A percentile compares a stretch with the other conserved stretches of the same genome.
These are phyloP conservation scores for Fusarium sp. DNA, from an alignment of 2,329 filamentous ascomycete species.

Conservation along the genomic window DNA sequence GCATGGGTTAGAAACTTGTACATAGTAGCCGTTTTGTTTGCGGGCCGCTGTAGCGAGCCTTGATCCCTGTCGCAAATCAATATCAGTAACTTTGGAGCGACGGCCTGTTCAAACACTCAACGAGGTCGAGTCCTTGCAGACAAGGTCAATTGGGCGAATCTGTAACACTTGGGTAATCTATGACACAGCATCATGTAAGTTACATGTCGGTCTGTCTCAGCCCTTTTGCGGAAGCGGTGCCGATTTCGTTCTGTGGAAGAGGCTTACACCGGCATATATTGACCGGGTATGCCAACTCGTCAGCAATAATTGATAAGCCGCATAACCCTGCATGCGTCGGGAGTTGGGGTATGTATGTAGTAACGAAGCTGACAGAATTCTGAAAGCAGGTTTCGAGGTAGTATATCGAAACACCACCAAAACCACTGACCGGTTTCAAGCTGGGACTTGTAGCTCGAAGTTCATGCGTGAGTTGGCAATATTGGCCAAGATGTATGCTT, in stretches of 20 bases:
- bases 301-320: slow-evolving; percentile 34
- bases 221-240: slow-evolving; percentile 25
- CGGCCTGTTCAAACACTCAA: slow-evolving; percentile 1
- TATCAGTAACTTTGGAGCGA: not conserved
- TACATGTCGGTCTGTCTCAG: slow-evolving; percentile 28
- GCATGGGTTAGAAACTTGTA: slow-evolving; percentile 19
- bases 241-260: slow-evolving; percentile 37
- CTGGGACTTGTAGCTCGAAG: slow-evolving; percentile 5
- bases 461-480: slow-evolving; percentile 10
- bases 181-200: slow-evolving; percentile 27
- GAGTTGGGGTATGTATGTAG: slow-evolving; percentile 12
- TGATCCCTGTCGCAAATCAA: slow-evolving; percentile 29
- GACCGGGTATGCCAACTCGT: slow-evolving; percentile 32
- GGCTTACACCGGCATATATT: slow-evolving; percentile 25
- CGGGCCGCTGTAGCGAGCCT: slow-evolving; percentile 8
- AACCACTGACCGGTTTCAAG: slow-evolving; percentile 18
- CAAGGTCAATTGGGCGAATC: slow-evolving; percentile 21
- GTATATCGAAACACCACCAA: slow-evolving; percentile 19
- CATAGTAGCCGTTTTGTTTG: slow-evolving; percentile 2
- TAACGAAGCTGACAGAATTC: slow-evolving; percentile 1
- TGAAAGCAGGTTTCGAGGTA: slow-evolving; percentile 23
- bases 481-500: slow-evolving; percentile 3
- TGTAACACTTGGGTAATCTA: slow-evolving; percentile 26
- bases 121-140: not conserved
- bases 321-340: slow-evolving; percentile 18